These are phyloP conservation scores for Xylaria sp. DNA, from an alignment of 2,329 filamentous ascomycete genomes.

Conservation along the genomic window DNA sequence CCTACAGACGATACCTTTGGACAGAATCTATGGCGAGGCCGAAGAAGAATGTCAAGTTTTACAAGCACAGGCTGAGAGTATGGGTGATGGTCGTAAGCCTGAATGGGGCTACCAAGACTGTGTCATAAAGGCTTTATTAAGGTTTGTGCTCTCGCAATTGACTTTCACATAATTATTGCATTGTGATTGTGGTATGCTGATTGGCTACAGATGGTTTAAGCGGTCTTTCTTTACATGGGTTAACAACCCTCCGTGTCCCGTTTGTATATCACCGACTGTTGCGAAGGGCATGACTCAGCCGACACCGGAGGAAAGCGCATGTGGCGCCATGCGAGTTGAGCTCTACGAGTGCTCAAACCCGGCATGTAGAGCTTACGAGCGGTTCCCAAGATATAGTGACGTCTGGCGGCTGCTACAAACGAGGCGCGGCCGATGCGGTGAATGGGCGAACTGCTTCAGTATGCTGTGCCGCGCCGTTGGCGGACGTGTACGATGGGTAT, in stretches of 20 bases:
- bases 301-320: slow-evolving; percentile 87
- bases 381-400: slow-evolving; percentile 94
- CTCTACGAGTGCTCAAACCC: slow-evolving; percentile 86
- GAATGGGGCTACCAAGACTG: slow-evolving; percentile 99
- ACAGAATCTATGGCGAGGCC: slow-evolving; percentile 91
- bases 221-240: slow-evolving; percentile 95
- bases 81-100: slow-evolving; percentile 81
- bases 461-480: slow-evolving; percentile 97
- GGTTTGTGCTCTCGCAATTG: slow-evolving; percentile 61
- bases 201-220: slow-evolving; percentile 83
- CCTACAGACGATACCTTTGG: slow-evolving; percentile 83
- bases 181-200: slow-evolving; percentile 35
- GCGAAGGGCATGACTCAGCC: slow-evolving; percentile 85
- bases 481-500: slow-evolving; percentile 93
- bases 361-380: slow-evolving; percentile 81
- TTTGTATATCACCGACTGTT: slow-evolving; percentile 85
- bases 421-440: slow-evolving; percentile 84
- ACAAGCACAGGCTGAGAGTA: slow-evolving; percentile 86
- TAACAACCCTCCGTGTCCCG: slow-evolving; percentile 89
- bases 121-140: slow-evolving; percentile 86
- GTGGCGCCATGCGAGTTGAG: slow-evolving; percentile 87
- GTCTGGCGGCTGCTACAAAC: slow-evolving; percentile 93
- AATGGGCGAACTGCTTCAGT: slow-evolving; percentile 99
- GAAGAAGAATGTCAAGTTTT: slow-evolving; percentile 93
- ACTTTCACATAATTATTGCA: not conserved